Percentiles rank a stretch among this genome's conserved stretches.
Evolutionary conservation across 2,329 filamentous ascomycete species (phyloP).

Genomic region (Ceratocystiopsis minuta): DNA sequence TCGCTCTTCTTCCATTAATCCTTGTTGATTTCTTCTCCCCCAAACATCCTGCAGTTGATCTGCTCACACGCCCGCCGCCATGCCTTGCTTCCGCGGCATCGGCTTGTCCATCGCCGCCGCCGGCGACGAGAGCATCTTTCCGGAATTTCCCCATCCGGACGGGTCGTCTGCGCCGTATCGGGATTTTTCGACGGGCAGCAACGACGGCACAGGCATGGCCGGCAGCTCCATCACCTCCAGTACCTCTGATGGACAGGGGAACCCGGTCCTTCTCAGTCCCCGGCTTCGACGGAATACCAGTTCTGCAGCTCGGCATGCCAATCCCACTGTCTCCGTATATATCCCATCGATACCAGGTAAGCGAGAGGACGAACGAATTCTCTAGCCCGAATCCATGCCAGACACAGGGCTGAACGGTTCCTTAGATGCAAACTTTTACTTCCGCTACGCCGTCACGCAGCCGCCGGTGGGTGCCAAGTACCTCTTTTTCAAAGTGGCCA

Average conservation of each 20-base stretch:
- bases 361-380: constrained; percentile 1
- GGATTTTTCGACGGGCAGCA: no score
- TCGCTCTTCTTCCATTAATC: no score
- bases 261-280: constrained; percentile 3
- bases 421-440: constrained; percentile 33
- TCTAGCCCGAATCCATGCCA: no score
- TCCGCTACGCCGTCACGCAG: constrained; percentile 27
- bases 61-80: constrained; percentile 10
- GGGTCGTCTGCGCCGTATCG: constrained; percentile 23
- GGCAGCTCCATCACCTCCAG: neutral
- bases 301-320: constrained; percentile 8
- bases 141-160: constrained; percentile 38
- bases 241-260: neutral
- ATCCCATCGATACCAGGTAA: constrained; percentile 35
- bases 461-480: constrained; percentile 18
- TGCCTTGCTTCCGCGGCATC: constrained; percentile 32
- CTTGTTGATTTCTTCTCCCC: no score
- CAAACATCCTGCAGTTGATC: no score
- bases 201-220: no score
- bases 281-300: neutral
- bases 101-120: constrained; percentile 23
- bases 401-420: neutral
- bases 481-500: constrained; percentile 35
- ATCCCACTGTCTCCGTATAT: constrained; percentile 34
- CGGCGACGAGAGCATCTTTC: constrained; percentile 21